Evolutionary conservation across 2,329 filamentous ascomycete species (phyloP).

Genomic region (Colletotrichum gloeosporioides): DNA sequence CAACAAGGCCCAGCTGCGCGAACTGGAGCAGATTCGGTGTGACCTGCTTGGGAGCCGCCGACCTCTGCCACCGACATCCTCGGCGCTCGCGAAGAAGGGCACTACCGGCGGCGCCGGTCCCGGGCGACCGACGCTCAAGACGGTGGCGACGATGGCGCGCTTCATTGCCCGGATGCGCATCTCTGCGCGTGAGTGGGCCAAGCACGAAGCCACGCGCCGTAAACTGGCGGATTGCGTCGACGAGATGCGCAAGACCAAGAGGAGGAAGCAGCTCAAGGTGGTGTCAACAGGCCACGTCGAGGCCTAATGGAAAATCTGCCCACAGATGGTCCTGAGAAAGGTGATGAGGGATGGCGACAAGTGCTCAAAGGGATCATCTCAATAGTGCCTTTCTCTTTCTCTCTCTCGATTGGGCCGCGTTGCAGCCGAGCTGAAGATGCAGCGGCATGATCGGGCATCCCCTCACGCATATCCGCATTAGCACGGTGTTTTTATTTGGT

Average conservation of each 20-base stretch:
- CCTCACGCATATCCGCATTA: background rate
- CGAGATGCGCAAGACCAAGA: slow-evolving; percentile 49
- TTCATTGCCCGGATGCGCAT: slow-evolving; percentile 59
- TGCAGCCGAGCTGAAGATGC: slow-evolving; percentile 13
- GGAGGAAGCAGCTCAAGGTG: slow-evolving; percentile 45
- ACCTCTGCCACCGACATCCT: slow-evolving; percentile 34
- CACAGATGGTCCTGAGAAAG: background rate
- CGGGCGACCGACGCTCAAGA: slow-evolving; percentile 40
- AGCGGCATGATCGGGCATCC: background rate
- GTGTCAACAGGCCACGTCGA: slow-evolving; percentile 40
- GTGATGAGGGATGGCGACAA: background rate
- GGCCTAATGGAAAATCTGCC: background rate
- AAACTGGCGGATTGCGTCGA: slow-evolving; percentile 55
- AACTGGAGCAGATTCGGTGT: slow-evolving; percentile 79
- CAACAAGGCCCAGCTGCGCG: slow-evolving; percentile 88
- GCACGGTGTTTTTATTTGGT: background rate
- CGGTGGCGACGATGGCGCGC: slow-evolving; percentile 52
- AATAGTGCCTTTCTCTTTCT: background rate
- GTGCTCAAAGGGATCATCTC: background rate
- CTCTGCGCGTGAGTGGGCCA: slow-evolving; percentile 53
- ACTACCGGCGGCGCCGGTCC: slow-evolving; percentile 1
- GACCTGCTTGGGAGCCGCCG: slow-evolving; percentile 44
- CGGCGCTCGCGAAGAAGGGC: slow-evolving; percentile 20
- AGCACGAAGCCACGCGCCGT: slow-evolving; percentile 55
- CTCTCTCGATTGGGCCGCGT: background rate